Evolutionary conservation across 352 stramenopile species (phyloP).

Genomic region (Phytophthora pseudosyringae): DNA sequence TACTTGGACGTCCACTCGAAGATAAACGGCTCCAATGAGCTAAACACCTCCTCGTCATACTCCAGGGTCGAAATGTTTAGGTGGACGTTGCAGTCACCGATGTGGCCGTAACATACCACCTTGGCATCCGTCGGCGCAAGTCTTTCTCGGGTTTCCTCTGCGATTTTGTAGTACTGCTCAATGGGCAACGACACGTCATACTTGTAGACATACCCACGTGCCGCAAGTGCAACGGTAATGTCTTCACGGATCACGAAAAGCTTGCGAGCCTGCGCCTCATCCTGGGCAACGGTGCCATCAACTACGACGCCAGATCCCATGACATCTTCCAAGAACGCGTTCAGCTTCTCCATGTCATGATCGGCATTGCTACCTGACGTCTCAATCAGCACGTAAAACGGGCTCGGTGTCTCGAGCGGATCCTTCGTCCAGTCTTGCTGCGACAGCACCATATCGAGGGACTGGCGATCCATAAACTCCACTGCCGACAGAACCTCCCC

Average conservation of each 20-base stretch:
- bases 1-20: slow-evolving; percentile 87
- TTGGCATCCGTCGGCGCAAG: slow-evolving; percentile 54
- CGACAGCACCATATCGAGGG: slow-evolving; percentile 87
- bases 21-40: slow-evolving; percentile 73
- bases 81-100: slow-evolving; percentile 97
- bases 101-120: slow-evolving; percentile 93
- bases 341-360: slow-evolving; percentile 94
- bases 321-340: slow-evolving; percentile 84
- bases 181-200: slow-evolving; percentile 97
- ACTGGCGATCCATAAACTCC: slow-evolving; percentile 95
- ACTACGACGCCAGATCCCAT: slow-evolving; percentile 76
- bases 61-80: slow-evolving; percentile 92
- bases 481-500: slow-evolving; percentile 96
- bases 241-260: slow-evolving; percentile 96
- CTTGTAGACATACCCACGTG: slow-evolving; percentile 95
- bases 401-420: slow-evolving; percentile 62
- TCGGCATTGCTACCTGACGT: slow-evolving; percentile 91
- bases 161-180: slow-evolving; percentile 92
- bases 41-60: slow-evolving; percentile 72
- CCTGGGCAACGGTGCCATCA: slow-evolving; percentile 94
- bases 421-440: slow-evolving; percentile 79
- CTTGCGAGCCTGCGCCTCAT: slow-evolving; percentile 88
- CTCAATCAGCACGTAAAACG: slow-evolving; percentile 97
- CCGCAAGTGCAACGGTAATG: slow-evolving; percentile 90
- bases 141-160: slow-evolving; percentile 72